Evolutionary conservation across 345 rosid genomes (phyloP).

Genomic region (Diplotaxis tenuifolia): DNA sequence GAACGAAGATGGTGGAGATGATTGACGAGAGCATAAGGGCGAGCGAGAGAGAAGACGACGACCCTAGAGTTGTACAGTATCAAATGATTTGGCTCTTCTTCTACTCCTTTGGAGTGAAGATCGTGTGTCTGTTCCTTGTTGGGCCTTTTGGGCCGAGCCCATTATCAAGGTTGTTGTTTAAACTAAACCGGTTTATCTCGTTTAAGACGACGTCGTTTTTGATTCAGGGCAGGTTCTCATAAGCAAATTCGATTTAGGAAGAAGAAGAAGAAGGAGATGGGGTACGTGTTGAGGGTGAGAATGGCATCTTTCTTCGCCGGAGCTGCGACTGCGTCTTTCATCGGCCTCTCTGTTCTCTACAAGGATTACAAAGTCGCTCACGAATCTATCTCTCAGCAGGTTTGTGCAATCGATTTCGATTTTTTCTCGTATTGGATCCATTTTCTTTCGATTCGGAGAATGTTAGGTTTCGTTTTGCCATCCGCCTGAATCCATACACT

Average conservation of each 20-base stretch:
- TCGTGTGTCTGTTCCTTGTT: no score
- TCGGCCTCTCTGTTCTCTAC: slow-evolving; percentile 70
- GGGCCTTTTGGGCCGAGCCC: no score
- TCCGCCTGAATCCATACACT: slow-evolving; percentile 4
- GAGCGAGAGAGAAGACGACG: slow-evolving; percentile 28
- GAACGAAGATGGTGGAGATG: slow-evolving; percentile 31
- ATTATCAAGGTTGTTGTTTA: no score
- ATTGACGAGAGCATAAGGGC: slow-evolving; percentile 29
- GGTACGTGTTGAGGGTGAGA: slow-evolving; percentile 85
- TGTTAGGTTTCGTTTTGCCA: neutral
- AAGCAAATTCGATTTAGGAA: slow-evolving; percentile 1
- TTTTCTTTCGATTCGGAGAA: neutral
- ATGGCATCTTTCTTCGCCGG: slow-evolving; percentile 93
- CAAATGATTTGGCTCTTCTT: slow-evolving; percentile 29
- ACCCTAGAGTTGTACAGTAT: no score
- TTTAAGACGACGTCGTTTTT: slow-evolving; percentile 18
- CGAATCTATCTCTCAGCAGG: slow-evolving; percentile 79
- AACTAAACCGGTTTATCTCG: no score
- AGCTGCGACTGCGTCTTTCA: slow-evolving; percentile 75
- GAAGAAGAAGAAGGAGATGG: slow-evolving; percentile 50
- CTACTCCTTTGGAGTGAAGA: slow-evolving; percentile 11
- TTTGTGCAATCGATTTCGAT: slow-evolving; percentile 31
- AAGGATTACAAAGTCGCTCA: slow-evolving; percentile 86
- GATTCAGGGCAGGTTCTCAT: neutral
- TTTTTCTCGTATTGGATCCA: slow-evolving; percentile 4